Base-by-base conservation (phyloP, 169 alveolate genomes). In the Eimeria nieschulzi region DNA sequence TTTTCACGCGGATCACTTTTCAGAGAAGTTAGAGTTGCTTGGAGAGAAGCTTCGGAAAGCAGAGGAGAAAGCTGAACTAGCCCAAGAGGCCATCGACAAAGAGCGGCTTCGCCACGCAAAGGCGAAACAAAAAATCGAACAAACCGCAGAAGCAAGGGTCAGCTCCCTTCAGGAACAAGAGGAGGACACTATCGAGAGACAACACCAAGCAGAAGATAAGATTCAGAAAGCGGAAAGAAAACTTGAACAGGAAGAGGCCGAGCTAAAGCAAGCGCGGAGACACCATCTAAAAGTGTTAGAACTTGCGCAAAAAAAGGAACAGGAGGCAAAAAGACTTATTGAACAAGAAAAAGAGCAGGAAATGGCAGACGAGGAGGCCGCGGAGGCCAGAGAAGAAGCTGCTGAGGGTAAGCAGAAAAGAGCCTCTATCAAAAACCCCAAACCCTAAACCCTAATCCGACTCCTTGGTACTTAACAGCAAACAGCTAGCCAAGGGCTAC, bases 401-500 rank as follows among this genome's bases (percentile, higher is more conserved):
- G 19, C 21, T 1, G 66, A 73, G 46, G 83, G 80, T 72, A 72
- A 33, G 39, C 1, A 21, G 83, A 26, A 72, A 72, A 23, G 12
- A 10, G 5, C 21, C 7, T 7, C 7, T 23, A 19, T 7, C 76
- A 68, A 19, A 70, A 13, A 21, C 2, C 46, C 10, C 78, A 68
- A 68, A 68, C 76, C 76, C 76, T 68, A 68, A 68, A 68, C 76
- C 76, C 76, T 68, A 68, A 10, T 19, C 72, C 72, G 72, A 7
- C 72, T 19, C 7, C n/a, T n/a, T n/a, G n/a, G n/a, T n/a, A n/a
- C n/a, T n/a, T n/a, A n/a, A n/a, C n/a, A n/a, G n/a, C n/a, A n/a
- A n/a, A n/a, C n/a, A n/a, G n/a, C n/a, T n/a, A n/a, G n/a, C n/a
- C n/a, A n/a, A n/a, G n/a, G n/a, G n/a, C n/a, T n/a, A n/a, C n/a